A percentile compares a stretch with the other conserved stretches of the same genome.
Conservation (phyloP, 192 early-diverging fungal species). For the Thoreauomyces humboldtii region DNA sequence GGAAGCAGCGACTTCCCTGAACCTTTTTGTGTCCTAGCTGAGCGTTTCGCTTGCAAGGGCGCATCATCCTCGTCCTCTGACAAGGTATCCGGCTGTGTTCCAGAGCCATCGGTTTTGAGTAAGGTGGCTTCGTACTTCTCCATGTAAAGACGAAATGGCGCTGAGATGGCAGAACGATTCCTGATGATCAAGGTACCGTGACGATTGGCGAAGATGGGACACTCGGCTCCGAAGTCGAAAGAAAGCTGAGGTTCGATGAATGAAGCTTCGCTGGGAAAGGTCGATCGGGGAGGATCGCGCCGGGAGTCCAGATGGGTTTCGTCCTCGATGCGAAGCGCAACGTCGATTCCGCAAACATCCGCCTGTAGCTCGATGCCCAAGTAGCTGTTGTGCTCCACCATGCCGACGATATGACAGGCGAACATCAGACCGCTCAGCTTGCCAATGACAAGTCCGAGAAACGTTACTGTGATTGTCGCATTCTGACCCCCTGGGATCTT, state of each 20-base stretch:
- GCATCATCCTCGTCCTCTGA: too few species aligned
- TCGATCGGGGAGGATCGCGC: too few species aligned
- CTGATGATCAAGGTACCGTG: constrained; percentile 33
- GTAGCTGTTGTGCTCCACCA: constrained; percentile 42
- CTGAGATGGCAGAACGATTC: constrained; percentile 41
- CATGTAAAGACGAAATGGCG: constrained; percentile 37
- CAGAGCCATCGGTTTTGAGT: constrained; percentile 30
- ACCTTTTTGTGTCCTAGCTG: too few species aligned
- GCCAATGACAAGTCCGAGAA: constrained; percentile 24
- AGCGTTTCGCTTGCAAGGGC: too few species aligned
- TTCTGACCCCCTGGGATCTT: constrained; percentile 22
- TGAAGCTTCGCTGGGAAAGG: too few species aligned
- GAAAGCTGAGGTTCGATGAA: neutral
- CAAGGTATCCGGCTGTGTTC: too few species aligned
- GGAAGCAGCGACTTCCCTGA: constrained; percentile 6
- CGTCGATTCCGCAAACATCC: constrained; percentile 29
- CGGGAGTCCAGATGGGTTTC: neutral
- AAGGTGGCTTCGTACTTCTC: constrained; percentile 41
- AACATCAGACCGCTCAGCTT: constrained; percentile 20
- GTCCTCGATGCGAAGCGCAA: constrained; percentile 16
- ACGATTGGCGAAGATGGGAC: constrained; percentile 46
- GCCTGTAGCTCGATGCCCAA: constrained; percentile 26
- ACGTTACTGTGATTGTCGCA: constrained; percentile 20
- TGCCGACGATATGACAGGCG: constrained; percentile 37
- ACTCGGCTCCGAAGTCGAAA: constrained; percentile 46